Conservation (phyloP, 2,329 filamentous ascomycete species). For the Byssothecium circinans region DNA sequence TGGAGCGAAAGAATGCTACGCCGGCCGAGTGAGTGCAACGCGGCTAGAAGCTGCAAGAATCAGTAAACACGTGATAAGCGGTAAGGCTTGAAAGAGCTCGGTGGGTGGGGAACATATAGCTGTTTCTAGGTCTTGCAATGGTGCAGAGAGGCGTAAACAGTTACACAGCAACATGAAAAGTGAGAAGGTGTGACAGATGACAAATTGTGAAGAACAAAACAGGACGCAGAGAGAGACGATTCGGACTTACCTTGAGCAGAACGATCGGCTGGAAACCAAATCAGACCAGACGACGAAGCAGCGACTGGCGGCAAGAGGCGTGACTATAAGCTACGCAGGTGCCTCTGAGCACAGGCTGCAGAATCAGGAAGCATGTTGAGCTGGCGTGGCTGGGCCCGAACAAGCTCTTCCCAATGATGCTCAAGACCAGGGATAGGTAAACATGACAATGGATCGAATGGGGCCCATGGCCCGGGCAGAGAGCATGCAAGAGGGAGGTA, state of each 20-base stretch:
- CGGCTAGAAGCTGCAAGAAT: conserved; percentile 22
- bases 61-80: conserved; percentile 24
- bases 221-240: not conserved
- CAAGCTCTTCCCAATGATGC: conserved; percentile 27
- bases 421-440: conserved; percentile 27
- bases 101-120: conserved; percentile 13
- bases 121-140: conserved; percentile 13
- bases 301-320: conserved; percentile 19
- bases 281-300: conserved; percentile 19
- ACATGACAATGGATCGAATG: conserved; percentile 18
- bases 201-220: not conserved
- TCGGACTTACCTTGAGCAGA: conserved; percentile 32
- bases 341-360: conserved; percentile 21
- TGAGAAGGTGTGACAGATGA: conserved; percentile 1
- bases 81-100: conserved; percentile 6
- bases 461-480: conserved; percentile 16
- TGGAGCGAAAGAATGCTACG: conserved; percentile 33
- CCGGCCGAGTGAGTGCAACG: conserved; percentile 29
- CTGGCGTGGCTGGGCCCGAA: conserved; percentile 29
- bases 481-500: conserved; percentile 28
- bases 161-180: conserved; percentile 3
- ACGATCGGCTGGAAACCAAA: conserved; percentile 28
- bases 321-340: conserved; percentile 30
- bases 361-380: conserved; percentile 25
- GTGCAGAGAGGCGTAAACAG: conserved; percentile 11